Base-by-base conservation (phyloP, 1,284 basidiomycete species). In the Phlebopus sp. region DNA sequence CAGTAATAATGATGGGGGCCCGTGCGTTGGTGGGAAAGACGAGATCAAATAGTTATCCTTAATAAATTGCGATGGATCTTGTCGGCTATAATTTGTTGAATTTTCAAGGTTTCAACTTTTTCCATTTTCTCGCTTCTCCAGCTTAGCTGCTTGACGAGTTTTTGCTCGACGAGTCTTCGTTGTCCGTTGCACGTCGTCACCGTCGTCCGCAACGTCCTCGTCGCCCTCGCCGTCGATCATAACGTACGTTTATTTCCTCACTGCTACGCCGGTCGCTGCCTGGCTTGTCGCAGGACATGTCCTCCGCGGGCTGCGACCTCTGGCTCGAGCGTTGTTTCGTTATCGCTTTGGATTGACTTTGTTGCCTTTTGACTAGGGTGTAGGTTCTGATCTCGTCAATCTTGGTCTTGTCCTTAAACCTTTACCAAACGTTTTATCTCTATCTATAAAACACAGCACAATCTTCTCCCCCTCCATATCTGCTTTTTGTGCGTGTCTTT, bases 401-500 rank as follows among this genome's bases (percentile, higher is more conserved):
- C 61, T 63, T 63, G 58, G 59, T 64, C 62, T 65, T 63, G 59
- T 63, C 60, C 50, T 64, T 67, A 50, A 58, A 63, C 63, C 52
- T 67, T 68, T 68, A 44, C 50, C 64, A 55, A 59, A 58, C 25
- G 47, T 67, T 64, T 68, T 63, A 54, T 58, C 58, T 66, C 64
- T 73, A 72, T 69, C 64, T 72, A 75, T 76, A 73, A 70, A 70
- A 52, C 66, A 65, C 64, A 60, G 59, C 67, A 66, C 68, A 68
- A 57, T 58, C 59, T 60, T 68, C 67, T 65, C 47, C 51, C 57
- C 42, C 48, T 45, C 50, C 45, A 48, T 52, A 48, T 56, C 60
- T 62, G 69, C 59, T 73, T 73, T 72, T 76, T 76, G 72, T 75
- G 76, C 71, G 75, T 74, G 75, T 73, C 68, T 69, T 73, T 68